phyloP scores from a whole-genome alignment of 2,329 filamentous ascomycete species.

The Claviceps sp. region DNA sequence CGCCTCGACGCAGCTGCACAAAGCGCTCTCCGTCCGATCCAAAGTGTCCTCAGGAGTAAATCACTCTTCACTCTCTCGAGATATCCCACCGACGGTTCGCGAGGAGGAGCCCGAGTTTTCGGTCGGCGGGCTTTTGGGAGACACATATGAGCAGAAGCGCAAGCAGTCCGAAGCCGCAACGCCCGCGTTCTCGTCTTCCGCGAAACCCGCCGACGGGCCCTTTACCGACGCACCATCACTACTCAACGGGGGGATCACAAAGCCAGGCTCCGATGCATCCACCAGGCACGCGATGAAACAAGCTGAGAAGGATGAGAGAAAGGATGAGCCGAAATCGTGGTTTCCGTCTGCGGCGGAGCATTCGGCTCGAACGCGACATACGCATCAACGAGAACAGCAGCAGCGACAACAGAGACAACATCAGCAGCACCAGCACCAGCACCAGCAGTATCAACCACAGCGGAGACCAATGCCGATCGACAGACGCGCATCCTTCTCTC shows the following conservation, averaged over 20 bases:
- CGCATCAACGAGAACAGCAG: background rate
- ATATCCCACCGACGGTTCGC: background rate
- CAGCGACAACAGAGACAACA: background rate
- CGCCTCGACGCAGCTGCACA: background rate
- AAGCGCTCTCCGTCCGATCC: background rate
- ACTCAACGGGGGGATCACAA: slow-evolving; percentile 28
- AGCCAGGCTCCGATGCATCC: slow-evolving; percentile 10
- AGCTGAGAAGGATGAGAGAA: slow-evolving; percentile 12
- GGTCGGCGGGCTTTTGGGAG: slow-evolving; percentile 37
- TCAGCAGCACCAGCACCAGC: too few relatives aligned
- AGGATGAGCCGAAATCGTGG: slow-evolving; percentile 18
- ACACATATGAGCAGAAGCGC: slow-evolving; percentile 31
- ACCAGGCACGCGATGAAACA: background rate
- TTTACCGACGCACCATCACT: slow-evolving; percentile 47
- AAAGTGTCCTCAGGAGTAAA: background rate
- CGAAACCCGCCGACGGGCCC: slow-evolving; percentile 19
- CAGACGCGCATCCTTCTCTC: background rate
- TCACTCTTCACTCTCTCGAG: background rate
- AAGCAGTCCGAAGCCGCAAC: slow-evolving; percentile 21
- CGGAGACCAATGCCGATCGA: slow-evolving; percentile 16
- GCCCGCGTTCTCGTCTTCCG: slow-evolving; percentile 11
- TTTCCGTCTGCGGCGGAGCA: slow-evolving; percentile 25
- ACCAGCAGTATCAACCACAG: background rate
- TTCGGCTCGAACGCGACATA: slow-evolving; percentile 20
- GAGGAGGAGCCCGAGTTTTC: slow-evolving; percentile 30